Evolutionary conservation across 805 yeast genomes (phyloP), one percentile per base, ranked within the genome.

Genomic region (Candida mattraensis): DNA sequence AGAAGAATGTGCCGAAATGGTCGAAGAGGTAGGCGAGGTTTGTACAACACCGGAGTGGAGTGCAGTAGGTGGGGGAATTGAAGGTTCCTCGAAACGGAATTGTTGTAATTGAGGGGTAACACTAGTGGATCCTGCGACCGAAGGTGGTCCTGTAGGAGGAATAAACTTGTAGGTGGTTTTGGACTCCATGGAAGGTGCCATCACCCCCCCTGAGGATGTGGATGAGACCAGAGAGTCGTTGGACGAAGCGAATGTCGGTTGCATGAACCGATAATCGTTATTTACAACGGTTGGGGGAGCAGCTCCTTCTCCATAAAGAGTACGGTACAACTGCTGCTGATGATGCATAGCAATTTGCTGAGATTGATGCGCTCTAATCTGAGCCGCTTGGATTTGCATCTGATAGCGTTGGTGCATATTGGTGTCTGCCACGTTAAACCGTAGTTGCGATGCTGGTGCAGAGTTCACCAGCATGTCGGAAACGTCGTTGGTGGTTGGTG

Each of bases 391-490:
- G 24, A 48, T 8, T 24, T 44, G 49, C 37, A 48, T 18, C 20
- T 45, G 50, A 27, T 41, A 43, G 13, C 51, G 30, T 17, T 43
- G 49, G 26, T 33, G 36, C 13, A 24, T 18, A 13, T 40, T 30
- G 3, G 40, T 40, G 24, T 43, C 50, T 20, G 24, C 37, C 8
- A 48, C 16, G 9, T 39, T 38, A 27, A 50, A 50, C 4, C 28
- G 35, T 1, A 51, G 42, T 22, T 50, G 55, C 7, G 53, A 44
- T 3, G 55, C 51, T 5, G 55, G 53, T 4, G 55, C 55, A 6
- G 54, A 46, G 14, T 32, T 41, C 6, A 38, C 42, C 11, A 33
- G 21, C 20, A 39, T 19, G 13, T 37, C 40, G 7, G 20, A 33
- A 25, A 31, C 14, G 8, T 33, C 21, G 6, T 28, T 30, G 12